These are phyloP conservation scores for Cryptosporidium ubiquitum DNA, from an alignment of 169 alveolate species.

Conservation along the genomic window DNA sequence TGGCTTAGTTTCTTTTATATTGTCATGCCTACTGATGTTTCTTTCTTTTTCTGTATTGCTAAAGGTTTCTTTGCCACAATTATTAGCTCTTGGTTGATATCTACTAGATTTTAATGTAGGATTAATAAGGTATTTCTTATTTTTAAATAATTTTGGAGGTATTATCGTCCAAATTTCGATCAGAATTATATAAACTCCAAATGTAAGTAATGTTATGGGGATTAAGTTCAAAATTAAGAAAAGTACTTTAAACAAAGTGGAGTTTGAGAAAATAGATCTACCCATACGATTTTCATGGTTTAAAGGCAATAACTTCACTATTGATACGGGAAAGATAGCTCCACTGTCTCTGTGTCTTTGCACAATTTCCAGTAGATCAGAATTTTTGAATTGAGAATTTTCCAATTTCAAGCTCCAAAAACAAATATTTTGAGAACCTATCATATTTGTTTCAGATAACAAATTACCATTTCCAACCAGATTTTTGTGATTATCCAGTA, in stretches of 20 bases:
- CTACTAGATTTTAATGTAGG: not conserved
- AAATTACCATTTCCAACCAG: not conserved
- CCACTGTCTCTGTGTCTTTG: slow-evolving; percentile 21
- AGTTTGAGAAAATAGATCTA: not conserved
- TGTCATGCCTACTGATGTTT: not conserved
- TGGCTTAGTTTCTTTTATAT: not conserved
- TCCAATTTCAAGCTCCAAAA: slow-evolving; percentile 22
- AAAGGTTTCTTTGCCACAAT: not conserved
- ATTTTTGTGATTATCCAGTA: not conserved
- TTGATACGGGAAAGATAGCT: not conserved
- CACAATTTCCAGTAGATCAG: slow-evolving; percentile 9
- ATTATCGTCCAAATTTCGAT: not conserved
- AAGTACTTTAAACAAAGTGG: not conserved
- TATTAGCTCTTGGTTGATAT: not conserved
- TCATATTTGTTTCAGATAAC: not conserved
- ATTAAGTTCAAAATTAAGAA: not conserved
- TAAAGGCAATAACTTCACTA: not conserved
- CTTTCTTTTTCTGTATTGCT: slow-evolving; percentile 3
- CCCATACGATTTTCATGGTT: not conserved
- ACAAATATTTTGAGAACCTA: not conserved
- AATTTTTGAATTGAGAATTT: not conserved
- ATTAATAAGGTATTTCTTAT: not conserved
- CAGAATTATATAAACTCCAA: not conserved
- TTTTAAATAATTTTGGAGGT: not conserved
- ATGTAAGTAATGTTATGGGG: not conserved